Evolutionary conservation across 345 rosid genomes (phyloP), one percentile per base, ranked within the genome.

Genomic region (Trapa incisa): DNA sequence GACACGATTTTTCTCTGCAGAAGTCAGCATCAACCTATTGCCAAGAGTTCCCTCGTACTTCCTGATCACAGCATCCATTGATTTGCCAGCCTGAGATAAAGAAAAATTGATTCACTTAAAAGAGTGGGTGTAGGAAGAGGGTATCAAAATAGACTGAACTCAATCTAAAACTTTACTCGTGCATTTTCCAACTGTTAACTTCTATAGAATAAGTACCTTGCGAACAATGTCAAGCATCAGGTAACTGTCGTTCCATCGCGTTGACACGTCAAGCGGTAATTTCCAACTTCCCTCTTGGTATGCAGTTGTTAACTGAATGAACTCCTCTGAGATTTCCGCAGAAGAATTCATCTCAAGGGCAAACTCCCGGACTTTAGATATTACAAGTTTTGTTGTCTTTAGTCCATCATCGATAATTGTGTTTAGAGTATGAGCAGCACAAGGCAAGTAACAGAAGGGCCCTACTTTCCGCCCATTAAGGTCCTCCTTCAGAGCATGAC

Each of bases 261-360:
- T 71, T 0, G 94, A 90, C 75, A 88, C 73, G 80, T 93, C 92
- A 2, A 93, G 75, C 0, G 97, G 96, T 76, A 93, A 77, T 69
- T 81, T 91, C 96, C 97, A 90, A 77, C 73, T 84, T 54, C 98
- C 98, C 83, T 93, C 97, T 67, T 86, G 87, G 76, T 77, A 93
- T 58, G 83, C 86, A 54, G 89, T 75, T 60, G 94, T 71, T 48
- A 81, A 53, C 65, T 83, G 94, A 72, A 72, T 70, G 74, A 93
- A 90, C 70, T 87, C 85, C 45, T 87, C 94, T 11, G 86, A 75
- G 61, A 88, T 74, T 66, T 89, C 89, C 15, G 57, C 6, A 0
- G 94, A 90, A 6, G 81, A 83, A 65, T 93, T 93, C 70, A 93
- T 61, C 80, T 88, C 88, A 0, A 82, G 86, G 6, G 80, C 84